These are phyloP conservation scores for Chrysopogon serrulatus DNA, from an alignment of 176 grass and related monocot genomes.

Conservation along the genomic window DNA sequence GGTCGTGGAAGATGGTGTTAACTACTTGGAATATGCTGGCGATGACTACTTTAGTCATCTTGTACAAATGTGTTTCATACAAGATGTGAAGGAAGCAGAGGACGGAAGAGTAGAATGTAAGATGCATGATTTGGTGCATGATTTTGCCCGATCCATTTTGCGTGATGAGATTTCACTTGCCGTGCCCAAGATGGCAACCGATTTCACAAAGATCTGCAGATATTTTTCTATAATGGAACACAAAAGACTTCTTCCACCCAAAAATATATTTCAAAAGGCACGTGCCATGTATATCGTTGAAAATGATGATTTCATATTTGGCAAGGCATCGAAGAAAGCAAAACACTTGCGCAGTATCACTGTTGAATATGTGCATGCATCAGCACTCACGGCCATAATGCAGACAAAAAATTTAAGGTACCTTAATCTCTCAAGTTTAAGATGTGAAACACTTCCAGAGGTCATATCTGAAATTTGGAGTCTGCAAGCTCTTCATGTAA, in stretches of 20 bases:
- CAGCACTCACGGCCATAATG: too few species aligned
- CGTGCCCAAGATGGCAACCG: not conserved
- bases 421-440: too few species aligned
- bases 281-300: not conserved
- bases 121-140: not conserved
- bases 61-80: constrained; percentile 16
- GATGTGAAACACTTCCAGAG: not conserved
- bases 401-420: too few species aligned
- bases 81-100: not conserved
- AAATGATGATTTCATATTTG: not conserved
- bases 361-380: too few species aligned
- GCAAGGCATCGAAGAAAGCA: not conserved
- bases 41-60: not conserved
- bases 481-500: constrained; percentile 4
- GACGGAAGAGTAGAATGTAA: not conserved
- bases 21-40: not conserved
- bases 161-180: not conserved
- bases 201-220: not conserved
- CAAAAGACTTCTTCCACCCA: not conserved
- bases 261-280: not conserved
- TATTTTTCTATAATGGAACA: not conserved
- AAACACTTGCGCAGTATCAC: not conserved
- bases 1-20: not conserved
- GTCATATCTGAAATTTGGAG: not conserved
- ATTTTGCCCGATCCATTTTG: not conserved